phyloP scores from a whole-genome alignment of 2,329 filamentous ascomycete species.

The Monosporascus sp. region DNA sequence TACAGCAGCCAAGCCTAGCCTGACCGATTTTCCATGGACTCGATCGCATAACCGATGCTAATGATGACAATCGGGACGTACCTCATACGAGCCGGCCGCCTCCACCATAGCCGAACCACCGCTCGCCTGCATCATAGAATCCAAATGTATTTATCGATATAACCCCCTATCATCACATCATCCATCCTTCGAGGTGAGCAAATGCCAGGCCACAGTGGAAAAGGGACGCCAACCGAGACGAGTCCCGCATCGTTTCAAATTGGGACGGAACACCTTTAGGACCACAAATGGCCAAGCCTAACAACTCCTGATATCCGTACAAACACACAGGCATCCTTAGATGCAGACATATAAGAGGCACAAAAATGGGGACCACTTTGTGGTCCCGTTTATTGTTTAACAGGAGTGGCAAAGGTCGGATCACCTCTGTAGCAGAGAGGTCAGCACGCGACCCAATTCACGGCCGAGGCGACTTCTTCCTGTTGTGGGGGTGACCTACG shows the following conservation, averaged over 20 bases:
- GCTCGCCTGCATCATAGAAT: background rate
- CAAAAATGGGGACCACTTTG: background rate
- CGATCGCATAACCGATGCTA: background rate
- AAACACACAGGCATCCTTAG: background rate
- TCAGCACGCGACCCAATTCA: constrained; percentile 19
- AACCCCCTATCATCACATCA: background rate
- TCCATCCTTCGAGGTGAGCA: background rate
- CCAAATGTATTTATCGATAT: background rate
- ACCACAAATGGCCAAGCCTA: background rate
- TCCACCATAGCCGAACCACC: background rate
- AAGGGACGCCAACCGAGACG: background rate
- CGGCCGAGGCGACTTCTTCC: constrained; percentile 27
- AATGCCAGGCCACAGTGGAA: background rate
- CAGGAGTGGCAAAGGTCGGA: constrained; percentile 5
- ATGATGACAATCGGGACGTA: background rate
- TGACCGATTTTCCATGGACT: background rate
- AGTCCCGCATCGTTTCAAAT: background rate
- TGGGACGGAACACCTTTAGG: background rate
- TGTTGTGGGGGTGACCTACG: constrained; percentile 41
- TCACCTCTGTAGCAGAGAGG: constrained; percentile 23
- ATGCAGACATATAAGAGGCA: background rate
- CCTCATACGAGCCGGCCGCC: background rate
- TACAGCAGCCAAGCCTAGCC: background rate
- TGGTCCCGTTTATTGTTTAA: constrained; percentile 6
- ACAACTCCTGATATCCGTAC: background rate